These are phyloP conservation scores for Fusarium miscanthi DNA, from an alignment of 2,329 filamentous ascomycete species.

Conservation along the genomic window DNA sequence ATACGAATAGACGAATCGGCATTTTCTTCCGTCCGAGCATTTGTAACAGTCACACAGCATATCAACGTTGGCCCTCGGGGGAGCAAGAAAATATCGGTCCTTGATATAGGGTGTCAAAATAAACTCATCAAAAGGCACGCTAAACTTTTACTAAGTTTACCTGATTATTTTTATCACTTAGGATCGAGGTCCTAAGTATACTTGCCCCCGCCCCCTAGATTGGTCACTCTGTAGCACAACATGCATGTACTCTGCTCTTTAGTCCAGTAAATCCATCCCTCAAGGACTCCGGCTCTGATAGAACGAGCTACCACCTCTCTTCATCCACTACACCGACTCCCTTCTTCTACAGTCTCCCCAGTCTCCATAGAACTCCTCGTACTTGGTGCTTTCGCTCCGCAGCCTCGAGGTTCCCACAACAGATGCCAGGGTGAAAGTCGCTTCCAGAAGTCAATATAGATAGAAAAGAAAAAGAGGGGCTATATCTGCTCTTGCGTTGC, in stretches of 20 bases:
- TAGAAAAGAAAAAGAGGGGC: not conserved
- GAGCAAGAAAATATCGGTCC: no score
- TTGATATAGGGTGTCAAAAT: no score
- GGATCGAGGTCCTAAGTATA: not conserved
- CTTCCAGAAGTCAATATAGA: not conserved
- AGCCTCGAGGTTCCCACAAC: constrained; percentile 32
- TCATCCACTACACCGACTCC: constrained; percentile 30
- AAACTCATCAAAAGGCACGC: no score
- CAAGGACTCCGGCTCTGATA: constrained; percentile 71
- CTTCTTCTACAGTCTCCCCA: constrained; percentile 14
- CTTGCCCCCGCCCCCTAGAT: no score
- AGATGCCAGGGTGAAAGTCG: not conserved
- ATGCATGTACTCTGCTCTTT: constrained; percentile 69
- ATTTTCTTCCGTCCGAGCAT: not conserved
- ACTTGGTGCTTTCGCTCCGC: constrained; percentile 49
- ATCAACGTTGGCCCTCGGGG: not conserved
- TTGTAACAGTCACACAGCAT: not conserved
- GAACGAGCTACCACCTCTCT: constrained; percentile 58
- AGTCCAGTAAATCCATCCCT: constrained; percentile 70
- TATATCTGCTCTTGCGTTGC: constrained; percentile 67
- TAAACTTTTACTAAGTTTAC: not conserved
- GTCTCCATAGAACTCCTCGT: constrained; percentile 15
- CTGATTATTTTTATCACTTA: not conserved
- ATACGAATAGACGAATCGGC: constrained; percentile 12
- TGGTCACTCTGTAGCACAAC: not conserved